Conservation (phyloP, 257 asterid genomes). For the Verbascum thapsus region DNA sequence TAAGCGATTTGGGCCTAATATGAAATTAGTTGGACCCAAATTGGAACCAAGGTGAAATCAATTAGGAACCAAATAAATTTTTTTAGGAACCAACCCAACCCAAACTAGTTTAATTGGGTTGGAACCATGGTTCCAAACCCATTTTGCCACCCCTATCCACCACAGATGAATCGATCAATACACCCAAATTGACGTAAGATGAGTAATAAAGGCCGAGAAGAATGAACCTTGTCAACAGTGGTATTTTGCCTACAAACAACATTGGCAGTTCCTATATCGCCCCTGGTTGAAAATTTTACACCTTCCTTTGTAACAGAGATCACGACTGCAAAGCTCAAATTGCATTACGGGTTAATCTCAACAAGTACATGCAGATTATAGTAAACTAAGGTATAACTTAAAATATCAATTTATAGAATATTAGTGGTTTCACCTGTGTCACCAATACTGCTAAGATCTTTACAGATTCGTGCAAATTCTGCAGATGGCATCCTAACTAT, state of each 20-base stretch:
- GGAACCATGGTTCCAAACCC: too few relatives aligned
- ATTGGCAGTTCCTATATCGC: constrained; percentile 87
- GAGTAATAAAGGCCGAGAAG: not conserved
- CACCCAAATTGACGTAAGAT: too few relatives aligned
- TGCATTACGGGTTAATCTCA: not conserved
- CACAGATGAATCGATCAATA: too few relatives aligned
- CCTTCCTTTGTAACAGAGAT: constrained; percentile 97
- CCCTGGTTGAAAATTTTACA: constrained; percentile 90
- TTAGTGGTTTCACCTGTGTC: constrained; percentile 46
- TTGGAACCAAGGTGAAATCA: too few relatives aligned
- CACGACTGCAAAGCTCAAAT: constrained; percentile 57
- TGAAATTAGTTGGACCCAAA: too few relatives aligned
- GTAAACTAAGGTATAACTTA: not conserved
- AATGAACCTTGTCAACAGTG: constrained; percentile 78
- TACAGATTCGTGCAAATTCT: constrained; percentile 63
- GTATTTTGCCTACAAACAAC: constrained; percentile 87
- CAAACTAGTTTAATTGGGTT: too few relatives aligned
- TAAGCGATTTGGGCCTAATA: too few relatives aligned
- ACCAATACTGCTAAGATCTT: constrained; percentile 67
- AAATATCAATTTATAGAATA: not conserved
- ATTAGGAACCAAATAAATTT: too few relatives aligned
- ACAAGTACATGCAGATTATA: not conserved
- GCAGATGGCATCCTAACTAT: constrained; percentile 68
- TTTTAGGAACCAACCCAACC: too few relatives aligned
- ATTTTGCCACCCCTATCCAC: too few relatives aligned